Evolutionary conservation across 1,284 basidiomycete species (phyloP).

Genomic region (Tilletia indica): DNA sequence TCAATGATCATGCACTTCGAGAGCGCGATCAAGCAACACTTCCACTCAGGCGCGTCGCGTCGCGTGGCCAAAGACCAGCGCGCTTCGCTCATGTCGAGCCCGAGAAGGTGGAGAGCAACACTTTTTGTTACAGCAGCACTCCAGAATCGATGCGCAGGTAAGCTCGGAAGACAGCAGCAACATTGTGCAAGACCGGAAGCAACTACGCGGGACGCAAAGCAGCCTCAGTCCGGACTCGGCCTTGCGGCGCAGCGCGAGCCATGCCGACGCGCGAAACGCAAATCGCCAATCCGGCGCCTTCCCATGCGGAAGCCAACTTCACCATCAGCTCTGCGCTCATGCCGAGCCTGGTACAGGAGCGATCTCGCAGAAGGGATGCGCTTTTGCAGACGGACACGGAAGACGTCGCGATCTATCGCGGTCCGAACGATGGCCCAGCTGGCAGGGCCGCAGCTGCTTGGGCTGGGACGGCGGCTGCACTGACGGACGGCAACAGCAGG

Average conservation of each 20-base stretch:
- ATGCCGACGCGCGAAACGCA: constrained; percentile 12
- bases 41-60: constrained; percentile 5
- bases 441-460: neutral
- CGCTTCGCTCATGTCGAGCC: neutral
- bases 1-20: neutral
- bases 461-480: no score
- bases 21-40: neutral
- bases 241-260: neutral
- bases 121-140: neutral
- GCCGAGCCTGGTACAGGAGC: constrained; percentile 2
- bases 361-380: constrained; percentile 4
- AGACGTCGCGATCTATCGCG: neutral
- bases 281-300: neutral
- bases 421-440: neutral
- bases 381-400: neutral
- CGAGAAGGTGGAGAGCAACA: constrained; percentile 6
- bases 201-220: neutral
- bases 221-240: neutral
- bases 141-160: no score
- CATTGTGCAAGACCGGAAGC: neutral
- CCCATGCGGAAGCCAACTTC: neutral
- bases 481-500: neutral
- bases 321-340: constrained; percentile 4
- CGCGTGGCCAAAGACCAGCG: neutral
- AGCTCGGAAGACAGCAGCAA: no score